phyloP scores from a whole-genome alignment of 257 asterid genomes.

The Buddleja alternifolia region DNA sequence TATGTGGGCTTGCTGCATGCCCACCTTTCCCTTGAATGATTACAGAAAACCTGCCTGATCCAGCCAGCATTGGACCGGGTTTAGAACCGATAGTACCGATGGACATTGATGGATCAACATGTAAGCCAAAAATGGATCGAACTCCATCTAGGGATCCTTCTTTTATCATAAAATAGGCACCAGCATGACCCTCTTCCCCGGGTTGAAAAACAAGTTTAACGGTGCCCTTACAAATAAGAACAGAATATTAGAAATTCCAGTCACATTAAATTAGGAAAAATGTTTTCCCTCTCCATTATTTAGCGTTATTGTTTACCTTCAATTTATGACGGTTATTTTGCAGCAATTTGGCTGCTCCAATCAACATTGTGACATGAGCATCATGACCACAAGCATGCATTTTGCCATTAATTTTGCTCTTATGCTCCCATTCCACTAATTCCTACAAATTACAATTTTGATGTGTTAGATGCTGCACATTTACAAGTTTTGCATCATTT shows the following conservation, averaged over 20 bases:
- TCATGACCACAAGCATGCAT: conserved; percentile 99
- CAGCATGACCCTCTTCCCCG: conserved; percentile 85
- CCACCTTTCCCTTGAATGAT: conserved; percentile 77
- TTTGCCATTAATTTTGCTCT: conserved; percentile 81
- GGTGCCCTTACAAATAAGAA: conserved; percentile 57
- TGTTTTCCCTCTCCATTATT: neutral
- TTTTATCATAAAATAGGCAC: conserved; percentile 67
- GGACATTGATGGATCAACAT: conserved; percentile 55
- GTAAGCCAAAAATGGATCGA: conserved; percentile 69
- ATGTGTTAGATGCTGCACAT: neutral
- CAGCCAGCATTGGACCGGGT: conserved; percentile 85
- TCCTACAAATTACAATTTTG: conserved; percentile 50
- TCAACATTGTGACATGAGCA: conserved; percentile 89
- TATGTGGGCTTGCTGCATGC: conserved; percentile 82
- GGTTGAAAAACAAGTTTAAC: conserved; percentile 93
- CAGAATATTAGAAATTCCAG: conserved; percentile 13
- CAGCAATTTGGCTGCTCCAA: conserved; percentile 89
- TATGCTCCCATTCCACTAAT: conserved; percentile 88
- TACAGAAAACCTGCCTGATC: conserved; percentile 65
- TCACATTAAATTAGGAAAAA: conserved; percentile 10
- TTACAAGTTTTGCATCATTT: conserved; percentile 4
- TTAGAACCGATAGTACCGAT: conserved; percentile 60
- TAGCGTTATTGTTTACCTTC: conserved; percentile 49
- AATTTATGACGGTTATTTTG: conserved; percentile 58
- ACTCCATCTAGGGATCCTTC: conserved; percentile 75